Evolutionary conservation across 768 basidiomycete species (phyloP).

Genomic region (Cystofilobasidium macerans): DNA sequence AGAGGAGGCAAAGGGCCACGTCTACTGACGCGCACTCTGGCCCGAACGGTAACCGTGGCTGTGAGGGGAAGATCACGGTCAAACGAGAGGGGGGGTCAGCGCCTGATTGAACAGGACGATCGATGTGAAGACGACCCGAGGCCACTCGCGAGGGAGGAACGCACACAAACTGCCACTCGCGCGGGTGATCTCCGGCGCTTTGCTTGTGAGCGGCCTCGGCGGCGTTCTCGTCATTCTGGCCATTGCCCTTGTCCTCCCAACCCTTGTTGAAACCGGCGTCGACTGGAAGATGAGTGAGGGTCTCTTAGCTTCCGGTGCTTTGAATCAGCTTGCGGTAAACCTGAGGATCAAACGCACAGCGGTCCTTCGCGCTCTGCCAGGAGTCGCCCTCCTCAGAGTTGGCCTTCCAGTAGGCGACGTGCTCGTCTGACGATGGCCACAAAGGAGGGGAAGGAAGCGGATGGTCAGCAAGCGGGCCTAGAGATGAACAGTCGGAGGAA

Average conservation of each 20-base stretch:
- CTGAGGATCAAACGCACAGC: background rate
- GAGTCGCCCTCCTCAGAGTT: constrained; percentile 7
- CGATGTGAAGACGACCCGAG: no score
- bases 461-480: background rate
- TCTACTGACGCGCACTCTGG: constrained; percentile 1
- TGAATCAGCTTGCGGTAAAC: no score
- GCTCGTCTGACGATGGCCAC: background rate
- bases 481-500: background rate
- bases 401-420: constrained; percentile 10
- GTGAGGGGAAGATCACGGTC: no score
- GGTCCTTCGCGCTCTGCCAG: constrained; percentile 13
- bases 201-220: constrained; percentile 3
- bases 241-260: constrained; percentile 14
- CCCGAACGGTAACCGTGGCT: background rate
- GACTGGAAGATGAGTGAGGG: background rate
- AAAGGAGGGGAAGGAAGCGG: background rate
- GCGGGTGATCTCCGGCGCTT: constrained; percentile 7
- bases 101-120: no score
- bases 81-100: no score
- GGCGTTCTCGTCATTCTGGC: constrained; percentile 8
- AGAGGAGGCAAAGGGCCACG: no score
- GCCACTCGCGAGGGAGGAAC: no score
- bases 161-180: no score
- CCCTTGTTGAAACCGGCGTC: constrained; percentile 23
- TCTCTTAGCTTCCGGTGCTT: no score